Percentiles rank a stretch among this genome's conserved stretches.
These are phyloP conservation scores for Pelargonium myrrhifolium DNA, from an alignment of 441 rosid species.

Conservation along the genomic window DNA sequence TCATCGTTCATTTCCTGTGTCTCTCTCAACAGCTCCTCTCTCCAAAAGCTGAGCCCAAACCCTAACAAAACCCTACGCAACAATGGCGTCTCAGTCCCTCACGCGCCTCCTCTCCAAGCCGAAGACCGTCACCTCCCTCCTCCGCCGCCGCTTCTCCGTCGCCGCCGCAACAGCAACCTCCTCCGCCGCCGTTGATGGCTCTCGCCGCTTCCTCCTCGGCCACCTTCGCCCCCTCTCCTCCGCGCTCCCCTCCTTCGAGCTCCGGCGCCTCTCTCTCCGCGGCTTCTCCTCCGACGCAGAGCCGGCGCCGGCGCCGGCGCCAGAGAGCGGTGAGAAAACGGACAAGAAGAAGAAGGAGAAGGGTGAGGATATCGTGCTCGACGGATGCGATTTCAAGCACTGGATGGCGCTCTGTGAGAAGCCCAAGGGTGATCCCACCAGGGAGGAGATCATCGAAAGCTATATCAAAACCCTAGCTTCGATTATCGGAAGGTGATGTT, in stretches of 20 bases:
- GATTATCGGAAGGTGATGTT: constrained; percentile 59
- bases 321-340: constrained; percentile 10
- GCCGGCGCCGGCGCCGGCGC: too few species aligned
- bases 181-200: constrained; percentile 17
- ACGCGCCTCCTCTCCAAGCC: constrained; percentile 28
- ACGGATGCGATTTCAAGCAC: constrained; percentile 83
- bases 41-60: too few species aligned
- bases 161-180: neutral
- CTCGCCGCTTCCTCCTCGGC: constrained; percentile 18
- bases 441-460: constrained; percentile 67
- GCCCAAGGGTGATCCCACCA: constrained; percentile 52
- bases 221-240: constrained; percentile 16
- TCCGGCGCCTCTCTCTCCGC: constrained; percentile 15
- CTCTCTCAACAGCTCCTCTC: too few species aligned
- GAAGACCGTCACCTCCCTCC: constrained; percentile 19
- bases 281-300: constrained; percentile 37
- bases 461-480: constrained; percentile 60
- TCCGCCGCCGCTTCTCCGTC: constrained; percentile 31
- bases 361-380: constrained; percentile 68
- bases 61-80: neutral
- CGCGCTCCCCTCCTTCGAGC: constrained; percentile 7
- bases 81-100: constrained; percentile 36
- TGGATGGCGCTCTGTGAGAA: constrained; percentile 78
- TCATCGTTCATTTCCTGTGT: too few species aligned
- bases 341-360: neutral